Conservation (phyloP, 1,139 yeast species). For the Debaryomycetaceae sp. region DNA sequence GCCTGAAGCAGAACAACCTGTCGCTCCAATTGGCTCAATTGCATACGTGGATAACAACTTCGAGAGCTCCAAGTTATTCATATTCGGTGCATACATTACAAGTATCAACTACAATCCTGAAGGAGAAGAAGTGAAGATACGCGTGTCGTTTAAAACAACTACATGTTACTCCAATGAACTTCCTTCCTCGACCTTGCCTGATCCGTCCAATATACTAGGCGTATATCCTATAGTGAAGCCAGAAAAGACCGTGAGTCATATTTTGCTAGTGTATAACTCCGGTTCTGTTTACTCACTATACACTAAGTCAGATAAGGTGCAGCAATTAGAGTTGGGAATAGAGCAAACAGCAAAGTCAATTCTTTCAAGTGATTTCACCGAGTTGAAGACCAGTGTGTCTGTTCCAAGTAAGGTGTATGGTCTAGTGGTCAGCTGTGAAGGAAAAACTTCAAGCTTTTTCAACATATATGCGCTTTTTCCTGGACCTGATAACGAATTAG, state of each 20-base stretch:
- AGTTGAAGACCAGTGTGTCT: slow-evolving; percentile 13
- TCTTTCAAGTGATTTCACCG: slow-evolving; percentile 9
- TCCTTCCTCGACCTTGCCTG: background rate
- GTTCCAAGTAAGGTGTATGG: slow-evolving; percentile 13
- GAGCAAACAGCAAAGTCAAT: background rate
- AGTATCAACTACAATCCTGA: slow-evolving; percentile 9
- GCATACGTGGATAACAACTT: slow-evolving; percentile 8
- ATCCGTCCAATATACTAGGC: slow-evolving; percentile 5
- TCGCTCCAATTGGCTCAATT: slow-evolving; percentile 7
- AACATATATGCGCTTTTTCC: slow-evolving; percentile 11
- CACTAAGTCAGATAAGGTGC: background rate
- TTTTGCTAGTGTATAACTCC: background rate
- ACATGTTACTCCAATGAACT: background rate
- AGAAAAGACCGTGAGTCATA: background rate
- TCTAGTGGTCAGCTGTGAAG: slow-evolving; percentile 12
- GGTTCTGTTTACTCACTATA: background rate
- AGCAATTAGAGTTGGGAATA: background rate
- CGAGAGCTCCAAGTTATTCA: slow-evolving; percentile 8
- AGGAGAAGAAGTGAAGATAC: slow-evolving; percentile 1
- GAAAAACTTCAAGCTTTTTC: slow-evolving; percentile 9
- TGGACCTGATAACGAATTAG: slow-evolving; percentile 8
- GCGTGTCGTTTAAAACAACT: background rate
- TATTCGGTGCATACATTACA: slow-evolving; percentile 6
- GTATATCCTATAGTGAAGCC: slow-evolving; percentile 3
- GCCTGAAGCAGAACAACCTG: slow-evolving; percentile 8